Evolutionary conservation across 495 filamentous ascomycete genomes (phyloP), one percentile per base, ranked within the genome.

Genomic region (Xylaria palmicola): DNA sequence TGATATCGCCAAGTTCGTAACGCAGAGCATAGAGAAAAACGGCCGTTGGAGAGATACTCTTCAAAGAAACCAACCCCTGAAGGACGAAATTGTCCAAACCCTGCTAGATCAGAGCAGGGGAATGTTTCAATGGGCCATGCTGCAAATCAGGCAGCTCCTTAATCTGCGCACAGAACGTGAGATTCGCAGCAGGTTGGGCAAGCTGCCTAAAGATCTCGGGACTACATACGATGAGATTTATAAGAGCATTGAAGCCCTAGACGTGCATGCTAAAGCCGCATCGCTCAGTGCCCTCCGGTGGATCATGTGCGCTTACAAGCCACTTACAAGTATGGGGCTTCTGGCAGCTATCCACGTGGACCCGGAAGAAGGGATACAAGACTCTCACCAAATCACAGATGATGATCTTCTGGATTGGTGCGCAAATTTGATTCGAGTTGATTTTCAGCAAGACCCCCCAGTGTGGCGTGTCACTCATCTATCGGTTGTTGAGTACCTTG

Each of bases 221-320:
- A 62, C 45, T 1, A 60, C 75, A 10, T 78, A 78, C 48, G 69
- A 78, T 50, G 67, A 73, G 51, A 70, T 73, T 2, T 72, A 64
- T 43, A 45, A 66, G 17, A 69, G 66, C 24, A 64, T 63, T 9
- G 65, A 71, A 20, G 12, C 1, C 22, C n/a, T 24, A n/a, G 6
- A 44, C 2, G 6, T 4, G 7, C 13, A 12, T 51, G n/a, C 26
- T 3, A 37, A 15, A 27, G n/a, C 19, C 7, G 17, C 74, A 13
- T 59, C 69, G 7, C 50, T 65, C n/a, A 68, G 72, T 12, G 74
- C 74, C 9, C 61, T 75, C 41, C 20, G 59, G 34, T 77, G 72
- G 75, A 66, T 70, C 13, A 71, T 72, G 68, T 67, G 62, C 53
- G 64, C 73, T 13, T 30, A 37, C 17, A 30, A 34, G 15, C 72